These are phyloP conservation scores for Pseudognaphalium luteoalbum DNA, from an alignment of 129 eudicot genomes.

Conservation along the genomic window DNA sequence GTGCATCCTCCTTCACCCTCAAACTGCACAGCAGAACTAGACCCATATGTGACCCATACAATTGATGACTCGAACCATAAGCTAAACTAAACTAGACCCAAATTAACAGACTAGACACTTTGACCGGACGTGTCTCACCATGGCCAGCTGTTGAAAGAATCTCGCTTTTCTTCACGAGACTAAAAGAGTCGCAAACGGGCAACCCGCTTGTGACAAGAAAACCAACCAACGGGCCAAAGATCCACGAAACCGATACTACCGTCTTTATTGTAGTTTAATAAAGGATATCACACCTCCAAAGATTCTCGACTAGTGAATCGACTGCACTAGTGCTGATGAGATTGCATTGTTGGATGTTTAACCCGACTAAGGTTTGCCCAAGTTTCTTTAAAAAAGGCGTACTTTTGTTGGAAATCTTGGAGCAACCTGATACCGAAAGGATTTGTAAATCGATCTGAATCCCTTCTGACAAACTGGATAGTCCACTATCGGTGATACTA, in stretches of 20 bases:
- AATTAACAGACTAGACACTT: constrained; percentile 19
- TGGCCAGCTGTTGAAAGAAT: constrained; percentile 40
- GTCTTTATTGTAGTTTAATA: constrained; percentile 35
- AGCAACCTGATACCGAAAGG: constrained; percentile 86
- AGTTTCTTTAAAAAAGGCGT: constrained; percentile 50
- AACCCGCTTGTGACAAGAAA: constrained; percentile 47
- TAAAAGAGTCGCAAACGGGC: constrained; percentile 49
- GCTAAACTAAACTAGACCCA: constrained; percentile 18
- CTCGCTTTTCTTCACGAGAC: constrained; percentile 34
- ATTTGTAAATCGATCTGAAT: constrained; percentile 53
- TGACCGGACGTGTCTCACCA: constrained; percentile 39
- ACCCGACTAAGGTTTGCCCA: constrained; percentile 66
- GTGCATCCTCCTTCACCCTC: constrained; percentile 38
- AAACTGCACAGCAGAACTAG: constrained; percentile 26
- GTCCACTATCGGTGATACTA: constrained; percentile 65
- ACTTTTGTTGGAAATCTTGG: constrained; percentile 70
- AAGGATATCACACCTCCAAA: constrained; percentile 93
- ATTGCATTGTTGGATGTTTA: constrained; percentile 84
- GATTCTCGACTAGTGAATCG: constrained; percentile 56
- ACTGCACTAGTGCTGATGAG: constrained; percentile 62
- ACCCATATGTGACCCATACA: constrained; percentile 20
- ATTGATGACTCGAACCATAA: constrained; percentile 23
- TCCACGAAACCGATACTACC: constrained; percentile 24
- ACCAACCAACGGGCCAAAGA: constrained; percentile 38
- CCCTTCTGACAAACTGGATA: constrained; percentile 56